These are phyloP conservation scores for Penicillium daleae DNA, from an alignment of 495 filamentous ascomycete species.

Conservation along the genomic window DNA sequence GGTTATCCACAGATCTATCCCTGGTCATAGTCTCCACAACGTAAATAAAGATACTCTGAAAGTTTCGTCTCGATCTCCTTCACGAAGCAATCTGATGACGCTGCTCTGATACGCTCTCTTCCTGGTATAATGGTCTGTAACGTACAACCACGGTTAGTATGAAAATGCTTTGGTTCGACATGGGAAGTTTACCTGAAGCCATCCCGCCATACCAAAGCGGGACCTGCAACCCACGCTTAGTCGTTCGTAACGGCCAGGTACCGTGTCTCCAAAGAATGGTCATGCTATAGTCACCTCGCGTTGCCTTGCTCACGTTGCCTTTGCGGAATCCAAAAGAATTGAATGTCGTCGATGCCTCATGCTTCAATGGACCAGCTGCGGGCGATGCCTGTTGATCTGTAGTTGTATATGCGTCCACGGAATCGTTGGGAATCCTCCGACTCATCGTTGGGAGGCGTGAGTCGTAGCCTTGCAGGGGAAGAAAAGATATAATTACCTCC, in stretches of 20 bases:
- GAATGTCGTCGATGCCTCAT: not conserved
- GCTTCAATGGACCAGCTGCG: not conserved
- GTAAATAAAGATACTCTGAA: not conserved
- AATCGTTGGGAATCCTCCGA: not conserved
- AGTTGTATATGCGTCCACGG: too few species aligned
- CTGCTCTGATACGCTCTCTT: not conserved
- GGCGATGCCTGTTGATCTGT: not conserved
- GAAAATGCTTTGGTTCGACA: not conserved
- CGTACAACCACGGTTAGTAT: not conserved
- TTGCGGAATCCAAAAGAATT: not conserved
- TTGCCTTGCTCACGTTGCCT: not conserved
- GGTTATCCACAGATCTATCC: not conserved
- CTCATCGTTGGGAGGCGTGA: too few species aligned
- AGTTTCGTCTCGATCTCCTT: not conserved
- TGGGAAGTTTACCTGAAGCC: not conserved
- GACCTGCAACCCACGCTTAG: not conserved
- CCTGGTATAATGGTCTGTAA: not conserved
- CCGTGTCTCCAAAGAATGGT: not conserved
- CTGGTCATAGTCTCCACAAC: conserved; percentile 1
- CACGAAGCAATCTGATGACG: not conserved
- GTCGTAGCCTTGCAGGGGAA: not conserved
- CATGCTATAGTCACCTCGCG: conserved; percentile 1
- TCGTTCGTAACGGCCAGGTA: not conserved
- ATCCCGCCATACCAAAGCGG: not conserved
- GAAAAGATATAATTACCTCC: not conserved